phyloP scores from a whole-genome alignment of 257 asterid genomes.

The Nicotiana knightiana region DNA sequence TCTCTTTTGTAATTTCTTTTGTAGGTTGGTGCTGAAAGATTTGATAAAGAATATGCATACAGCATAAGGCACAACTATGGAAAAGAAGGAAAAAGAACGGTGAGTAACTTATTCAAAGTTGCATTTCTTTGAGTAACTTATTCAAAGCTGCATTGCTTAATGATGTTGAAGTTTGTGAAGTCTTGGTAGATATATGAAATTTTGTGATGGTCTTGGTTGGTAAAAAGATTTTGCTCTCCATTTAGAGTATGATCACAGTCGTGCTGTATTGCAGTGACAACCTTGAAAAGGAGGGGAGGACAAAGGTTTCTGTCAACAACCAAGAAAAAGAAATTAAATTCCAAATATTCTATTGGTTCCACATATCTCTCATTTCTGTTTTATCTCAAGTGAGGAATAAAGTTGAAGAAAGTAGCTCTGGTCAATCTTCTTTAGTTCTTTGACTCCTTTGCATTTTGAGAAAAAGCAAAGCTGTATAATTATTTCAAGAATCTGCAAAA shows the following conservation, averaged over 20 bases:
- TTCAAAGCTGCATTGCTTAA: background rate
- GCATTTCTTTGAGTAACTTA: background rate
- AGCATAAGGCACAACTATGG: slow-evolving; percentile 90
- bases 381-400: background rate
- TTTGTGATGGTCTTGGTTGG: background rate
- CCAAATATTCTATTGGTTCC: background rate
- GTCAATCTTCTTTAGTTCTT: background rate
- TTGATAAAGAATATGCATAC: slow-evolving; percentile 93
- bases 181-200: background rate
- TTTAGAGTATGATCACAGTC: background rate
- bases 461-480: background rate
- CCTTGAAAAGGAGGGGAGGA: background rate
- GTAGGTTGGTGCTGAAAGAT: slow-evolving; percentile 92
- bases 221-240: background rate
- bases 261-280: background rate
- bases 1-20: slow-evolving; percentile 7
- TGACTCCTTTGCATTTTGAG: background rate
- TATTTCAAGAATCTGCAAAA: background rate
- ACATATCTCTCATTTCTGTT: background rate
- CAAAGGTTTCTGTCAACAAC: background rate
- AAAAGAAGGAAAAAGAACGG: slow-evolving; percentile 98
- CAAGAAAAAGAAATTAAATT: background rate
- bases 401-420: background rate
- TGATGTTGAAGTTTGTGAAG: background rate
- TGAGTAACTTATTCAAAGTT: slow-evolving; percentile 27